Percentiles rank a stretch among this genome's conserved stretches.
Conservation (phyloP, 345 rosid genomes). For the Litchi chinensis region DNA sequence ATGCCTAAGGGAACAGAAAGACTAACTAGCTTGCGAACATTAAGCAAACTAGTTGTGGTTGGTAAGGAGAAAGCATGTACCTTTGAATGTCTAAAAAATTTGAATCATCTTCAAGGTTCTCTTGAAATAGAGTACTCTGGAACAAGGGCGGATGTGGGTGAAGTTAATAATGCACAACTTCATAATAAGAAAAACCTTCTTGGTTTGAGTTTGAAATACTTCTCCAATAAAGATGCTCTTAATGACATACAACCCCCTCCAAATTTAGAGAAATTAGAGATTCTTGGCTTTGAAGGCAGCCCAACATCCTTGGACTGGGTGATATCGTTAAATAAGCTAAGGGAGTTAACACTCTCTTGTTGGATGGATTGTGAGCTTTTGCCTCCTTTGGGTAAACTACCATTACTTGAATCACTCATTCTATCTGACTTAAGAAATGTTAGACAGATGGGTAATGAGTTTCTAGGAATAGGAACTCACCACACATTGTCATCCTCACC, state of each 20-base stretch:
- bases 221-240: neutral
- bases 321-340: neutral
- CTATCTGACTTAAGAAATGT: too few species aligned
- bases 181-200: neutral
- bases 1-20: conserved; percentile 23
- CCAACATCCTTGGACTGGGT: neutral
- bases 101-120: conserved; percentile 13
- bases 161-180: conserved; percentile 6
- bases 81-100: neutral
- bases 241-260: conserved; percentile 3
- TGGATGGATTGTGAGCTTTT: too few species aligned
- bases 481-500: too few species aligned
- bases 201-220: neutral
- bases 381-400: too few species aligned
- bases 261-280: conserved; percentile 1
- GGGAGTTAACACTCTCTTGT: too few species aligned
- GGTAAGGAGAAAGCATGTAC: neutral
- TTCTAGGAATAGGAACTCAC: neutral
- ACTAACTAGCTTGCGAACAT: conserved; percentile 17
- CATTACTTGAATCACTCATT: neutral
- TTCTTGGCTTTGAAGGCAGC: neutral
- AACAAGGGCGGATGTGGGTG: neutral
- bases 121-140: neutral
- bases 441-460: neutral
- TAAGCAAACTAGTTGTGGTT: neutral